Evolutionary conservation across 2,329 filamentous ascomycete genomes (phyloP).

Genomic region (Penicillium sp.): DNA sequence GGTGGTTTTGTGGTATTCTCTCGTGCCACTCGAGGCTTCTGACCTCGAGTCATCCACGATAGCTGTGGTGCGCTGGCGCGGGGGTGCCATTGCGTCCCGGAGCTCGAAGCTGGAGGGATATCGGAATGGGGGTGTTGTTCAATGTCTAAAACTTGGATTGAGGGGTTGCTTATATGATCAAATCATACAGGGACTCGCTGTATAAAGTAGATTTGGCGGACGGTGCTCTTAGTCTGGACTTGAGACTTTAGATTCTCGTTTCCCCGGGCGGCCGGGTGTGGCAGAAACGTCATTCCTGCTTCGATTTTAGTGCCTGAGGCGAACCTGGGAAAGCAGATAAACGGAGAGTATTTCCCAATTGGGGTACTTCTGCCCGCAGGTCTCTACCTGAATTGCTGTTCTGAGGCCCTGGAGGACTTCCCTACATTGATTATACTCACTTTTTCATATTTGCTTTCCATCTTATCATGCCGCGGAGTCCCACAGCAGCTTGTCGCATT

Average conservation of each 20-base stretch:
- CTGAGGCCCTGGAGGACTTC: neutral
- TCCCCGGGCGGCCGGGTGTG: conserved; percentile 5
- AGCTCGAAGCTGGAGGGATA: conserved; percentile 7
- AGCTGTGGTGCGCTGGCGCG: conserved; percentile 42
- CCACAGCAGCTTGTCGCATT: neutral
- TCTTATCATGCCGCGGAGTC: neutral
- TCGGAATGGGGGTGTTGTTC: neutral
- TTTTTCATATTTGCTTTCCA: neutral
- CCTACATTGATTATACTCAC: neutral
- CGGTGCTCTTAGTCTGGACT: neutral
- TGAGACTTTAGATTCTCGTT: conserved; percentile 7
- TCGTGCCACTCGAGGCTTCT: conserved; percentile 46
- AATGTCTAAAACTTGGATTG: neutral
- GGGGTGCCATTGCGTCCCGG: conserved; percentile 42
- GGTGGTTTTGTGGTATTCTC: conserved; percentile 33
- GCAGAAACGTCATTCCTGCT: conserved; percentile 11
- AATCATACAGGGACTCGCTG: conserved; percentile 1
- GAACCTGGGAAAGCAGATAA: neutral
- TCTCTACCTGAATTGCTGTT: neutral
- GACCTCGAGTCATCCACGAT: conserved; percentile 47
- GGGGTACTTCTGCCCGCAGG: neutral
- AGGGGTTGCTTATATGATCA: neutral
- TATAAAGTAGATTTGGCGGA: conserved; percentile 1
- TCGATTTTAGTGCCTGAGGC: neutral
- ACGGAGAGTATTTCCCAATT: neutral